Evolutionary conservation across 768 basidiomycete species (phyloP).

Genomic region (Tulasnella sp.): DNA sequence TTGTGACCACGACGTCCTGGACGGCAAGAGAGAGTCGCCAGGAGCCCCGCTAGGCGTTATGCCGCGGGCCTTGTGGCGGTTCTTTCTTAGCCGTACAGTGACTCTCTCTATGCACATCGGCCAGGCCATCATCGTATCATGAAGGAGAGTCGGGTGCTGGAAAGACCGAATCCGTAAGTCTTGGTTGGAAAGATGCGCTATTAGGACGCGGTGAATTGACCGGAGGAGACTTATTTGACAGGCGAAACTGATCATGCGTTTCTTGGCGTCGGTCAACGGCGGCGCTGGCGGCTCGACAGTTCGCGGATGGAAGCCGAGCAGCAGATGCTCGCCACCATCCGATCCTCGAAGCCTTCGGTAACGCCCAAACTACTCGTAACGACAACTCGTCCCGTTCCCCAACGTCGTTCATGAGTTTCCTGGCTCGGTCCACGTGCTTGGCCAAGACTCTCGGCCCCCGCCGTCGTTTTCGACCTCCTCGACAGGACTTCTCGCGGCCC

Average conservation of each 20-base stretch:
- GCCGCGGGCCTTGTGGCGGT: no score
- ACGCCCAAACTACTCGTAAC: constrained; percentile 98
- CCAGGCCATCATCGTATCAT: constrained; percentile 97
- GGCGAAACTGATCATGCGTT: constrained; percentile 99
- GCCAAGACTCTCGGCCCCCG: no score
- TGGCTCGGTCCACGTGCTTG: no score
- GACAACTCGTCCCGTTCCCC: constrained; percentile 98
- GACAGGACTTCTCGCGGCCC: no score
- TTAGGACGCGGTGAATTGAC: not conserved
- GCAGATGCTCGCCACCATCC: constrained; percentile 98
- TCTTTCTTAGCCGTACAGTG: no score
- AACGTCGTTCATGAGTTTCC: no score
- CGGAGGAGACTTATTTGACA: constrained; percentile 41
- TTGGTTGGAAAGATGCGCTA: not conserved
- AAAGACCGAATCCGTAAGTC: constrained; percentile 91
- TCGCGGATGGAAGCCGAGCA: constrained; percentile 89
- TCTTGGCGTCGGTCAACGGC: constrained; percentile 96
- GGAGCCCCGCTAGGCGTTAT: no score
- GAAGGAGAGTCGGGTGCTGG: constrained; percentile 99
- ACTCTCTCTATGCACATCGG: no score
- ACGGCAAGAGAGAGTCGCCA: no score
- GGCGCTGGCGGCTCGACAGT: constrained; percentile 59
- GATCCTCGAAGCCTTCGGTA: constrained; percentile 97
- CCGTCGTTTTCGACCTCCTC: no score
- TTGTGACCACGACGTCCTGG: no score